Evolutionary conservation across 352 stramenopile species (phyloP).

Genomic region (Pilasporangium apinafurcum): DNA sequence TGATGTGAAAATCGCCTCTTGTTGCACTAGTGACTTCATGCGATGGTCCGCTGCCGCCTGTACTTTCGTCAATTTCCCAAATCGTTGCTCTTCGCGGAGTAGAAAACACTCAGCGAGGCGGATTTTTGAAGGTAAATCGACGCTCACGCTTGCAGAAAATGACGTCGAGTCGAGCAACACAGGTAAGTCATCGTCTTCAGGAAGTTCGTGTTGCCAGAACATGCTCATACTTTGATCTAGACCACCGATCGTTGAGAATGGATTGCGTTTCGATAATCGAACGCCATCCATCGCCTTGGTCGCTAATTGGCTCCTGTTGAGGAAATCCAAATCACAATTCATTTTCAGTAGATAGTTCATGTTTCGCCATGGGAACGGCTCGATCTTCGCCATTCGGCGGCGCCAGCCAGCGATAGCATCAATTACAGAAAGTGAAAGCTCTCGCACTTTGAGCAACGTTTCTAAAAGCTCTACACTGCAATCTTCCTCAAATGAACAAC

Average conservation of each 20-base stretch:
- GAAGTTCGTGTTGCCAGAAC: conserved; percentile 47
- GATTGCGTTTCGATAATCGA: conserved; percentile 49
- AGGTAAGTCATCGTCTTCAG: conserved; percentile 40
- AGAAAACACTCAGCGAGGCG: conserved; percentile 51
- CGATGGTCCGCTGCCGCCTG: conserved; percentile 30
- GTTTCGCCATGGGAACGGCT: conserved; percentile 54
- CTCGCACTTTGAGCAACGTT: conserved; percentile 34
- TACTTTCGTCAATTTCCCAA: conserved; percentile 25
- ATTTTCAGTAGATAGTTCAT: conserved; percentile 70
- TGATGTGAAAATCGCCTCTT: conserved; percentile 51
- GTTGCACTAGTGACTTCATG: conserved; percentile 45
- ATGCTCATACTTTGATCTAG: conserved; percentile 57
- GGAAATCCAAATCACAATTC: conserved; percentile 59
- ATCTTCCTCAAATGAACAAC: conserved; percentile 44
- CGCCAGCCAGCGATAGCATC: conserved; percentile 57
- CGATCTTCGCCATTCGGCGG: conserved; percentile 44
- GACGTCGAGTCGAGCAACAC: conserved; percentile 51
- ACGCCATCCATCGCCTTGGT: conserved; percentile 48
- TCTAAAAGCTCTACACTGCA: conserved; percentile 36
- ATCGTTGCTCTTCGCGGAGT: conserved; percentile 46
- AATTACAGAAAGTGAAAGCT: conserved; percentile 41
- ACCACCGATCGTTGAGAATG: conserved; percentile 63
- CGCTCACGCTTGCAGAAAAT: conserved; percentile 19
- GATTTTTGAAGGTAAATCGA: conserved; percentile 42
- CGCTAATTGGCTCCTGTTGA: conserved; percentile 58